Base-by-base conservation (phyloP, 495 filamentous ascomycete genomes). In the Darksidea phi region DNA sequence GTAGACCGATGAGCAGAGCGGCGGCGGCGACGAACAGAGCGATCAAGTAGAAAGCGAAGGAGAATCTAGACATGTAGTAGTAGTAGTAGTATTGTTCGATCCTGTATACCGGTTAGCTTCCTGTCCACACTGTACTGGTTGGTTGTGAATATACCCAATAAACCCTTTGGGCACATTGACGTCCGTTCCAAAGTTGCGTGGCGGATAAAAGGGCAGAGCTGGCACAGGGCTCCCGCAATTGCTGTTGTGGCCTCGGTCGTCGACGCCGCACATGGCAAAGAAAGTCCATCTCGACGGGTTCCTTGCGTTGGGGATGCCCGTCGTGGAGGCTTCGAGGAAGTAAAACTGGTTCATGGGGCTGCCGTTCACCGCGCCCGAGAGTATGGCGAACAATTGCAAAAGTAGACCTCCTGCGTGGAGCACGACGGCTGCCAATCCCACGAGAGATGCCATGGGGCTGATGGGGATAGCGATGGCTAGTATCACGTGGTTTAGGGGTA, bases 261-360 rank as follows among this genome's bases (percentile, higher is more conserved):
- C 23, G 25, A 80, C 82, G 24, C 74, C 70, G 72, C 85, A 88
- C n/a, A 93, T 72, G 66, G 86, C 84, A 82, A 91, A 93, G 76
- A 86, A 93, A 2, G 91, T 94, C 91, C 91, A 96, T 74, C 91
- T 84, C 7, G 89, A 85, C 7, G 82, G 62, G 34, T 80, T 32
- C 20, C 83, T 80, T 1, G 90, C 84, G 20, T 82, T 82, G 11
- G 85, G 76, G 68, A 62, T 66, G 67, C 77, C 82, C 46, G 76
- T 73, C 13, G 89, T 93, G 70, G 84, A 79, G 65, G 86, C 87
- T 69, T 87, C 80, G 28, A 96, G 83, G 80, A 95, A 95, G 77
- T 86, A 96, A 66, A 90, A 88, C 42, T 86, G 66, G 64, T 86
- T 82, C 17, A 90, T 77, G 5, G 91, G 91, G 12, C 73, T 80